These are phyloP conservation scores for Solanum lycopersicoides DNA, from an alignment of 257 asterid species.

Conservation along the genomic window DNA sequence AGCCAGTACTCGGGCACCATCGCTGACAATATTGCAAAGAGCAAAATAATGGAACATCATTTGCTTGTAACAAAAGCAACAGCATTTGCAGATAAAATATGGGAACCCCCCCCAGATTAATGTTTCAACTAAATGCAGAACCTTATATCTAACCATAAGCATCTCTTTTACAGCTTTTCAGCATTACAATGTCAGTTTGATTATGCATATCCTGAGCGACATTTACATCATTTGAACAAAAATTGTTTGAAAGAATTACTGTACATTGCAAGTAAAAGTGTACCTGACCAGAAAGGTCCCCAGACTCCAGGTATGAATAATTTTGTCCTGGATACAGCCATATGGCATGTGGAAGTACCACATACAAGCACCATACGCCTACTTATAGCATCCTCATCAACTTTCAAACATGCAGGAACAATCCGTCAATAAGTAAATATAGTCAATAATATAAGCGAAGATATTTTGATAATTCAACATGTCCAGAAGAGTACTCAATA, in stretches of 20 bases:
- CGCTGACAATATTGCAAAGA: constrained; percentile 36
- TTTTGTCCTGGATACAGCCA: constrained; percentile 74
- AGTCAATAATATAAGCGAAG: background rate
- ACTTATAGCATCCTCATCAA: constrained; percentile 66
- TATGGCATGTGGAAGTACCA: constrained; percentile 97
- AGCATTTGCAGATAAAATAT: background rate
- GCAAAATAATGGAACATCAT: background rate
- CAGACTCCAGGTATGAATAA: constrained; percentile 98
- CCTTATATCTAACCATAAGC: background rate
- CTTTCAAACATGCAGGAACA: constrained; percentile 26
- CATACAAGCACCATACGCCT: constrained; percentile 92
- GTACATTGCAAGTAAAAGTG: background rate
- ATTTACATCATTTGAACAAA: background rate
- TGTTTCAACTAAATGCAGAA: background rate
- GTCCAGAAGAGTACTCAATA: background rate
- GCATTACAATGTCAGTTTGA: background rate
- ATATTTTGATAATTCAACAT: background rate
- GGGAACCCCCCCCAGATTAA: background rate
- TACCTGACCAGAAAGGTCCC: constrained; percentile 99
- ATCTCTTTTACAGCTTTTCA: background rate
- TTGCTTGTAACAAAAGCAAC: background rate
- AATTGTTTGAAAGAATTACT: background rate
- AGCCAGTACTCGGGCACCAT: constrained; percentile 99
- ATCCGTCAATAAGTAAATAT: background rate
- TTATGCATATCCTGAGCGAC: background rate